A percentile compares a stretch with the other conserved stretches of the same genome.
phyloP scores from a whole-genome alignment of 1,139 yeast genomes.

The Yamadazyma sp. region DNA sequence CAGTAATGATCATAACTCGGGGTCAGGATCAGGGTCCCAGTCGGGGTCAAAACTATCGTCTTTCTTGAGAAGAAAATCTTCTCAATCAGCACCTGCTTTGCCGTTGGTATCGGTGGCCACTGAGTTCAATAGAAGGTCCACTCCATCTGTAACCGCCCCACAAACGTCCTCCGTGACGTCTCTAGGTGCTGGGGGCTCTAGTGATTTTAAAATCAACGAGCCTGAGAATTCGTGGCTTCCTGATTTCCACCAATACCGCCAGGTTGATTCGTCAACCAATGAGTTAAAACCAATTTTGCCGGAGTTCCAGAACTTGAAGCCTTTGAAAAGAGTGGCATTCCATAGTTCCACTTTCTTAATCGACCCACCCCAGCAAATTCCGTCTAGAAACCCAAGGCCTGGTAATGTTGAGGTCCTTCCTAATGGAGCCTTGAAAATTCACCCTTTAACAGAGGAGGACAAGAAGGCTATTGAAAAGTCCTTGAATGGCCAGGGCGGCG shows the following conservation, averaged over 20 bases:
- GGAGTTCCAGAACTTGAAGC: constrained; percentile 29
- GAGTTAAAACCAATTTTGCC: constrained; percentile 15
- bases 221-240: constrained; percentile 11
- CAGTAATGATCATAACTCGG: neutral
- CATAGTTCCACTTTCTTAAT: constrained; percentile 70
- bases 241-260: constrained; percentile 7
- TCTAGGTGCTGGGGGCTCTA: no score
- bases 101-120: constrained; percentile 18
- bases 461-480: constrained; percentile 44
- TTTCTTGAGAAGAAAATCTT: constrained; percentile 26
- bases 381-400: constrained; percentile 61
- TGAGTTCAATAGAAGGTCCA: constrained; percentile 16
- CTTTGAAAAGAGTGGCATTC: constrained; percentile 69
- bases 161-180: constrained; percentile 2
- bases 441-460: constrained; percentile 64
- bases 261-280: constrained; percentile 5
- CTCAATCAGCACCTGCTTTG: constrained; percentile 9
- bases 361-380: constrained; percentile 73
- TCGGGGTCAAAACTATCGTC: constrained; percentile 21
- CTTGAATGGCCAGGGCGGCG: constrained; percentile 58
- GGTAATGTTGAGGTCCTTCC: constrained; percentile 68
- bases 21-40: neutral
- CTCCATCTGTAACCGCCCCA: neutral
- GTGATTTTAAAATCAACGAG: constrained; percentile 7
- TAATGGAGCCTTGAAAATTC: constrained; percentile 60